phyloP scores from a whole-genome alignment of 495 filamentous ascomycete genomes.

The Aspergillus olivimuriae region DNA sequence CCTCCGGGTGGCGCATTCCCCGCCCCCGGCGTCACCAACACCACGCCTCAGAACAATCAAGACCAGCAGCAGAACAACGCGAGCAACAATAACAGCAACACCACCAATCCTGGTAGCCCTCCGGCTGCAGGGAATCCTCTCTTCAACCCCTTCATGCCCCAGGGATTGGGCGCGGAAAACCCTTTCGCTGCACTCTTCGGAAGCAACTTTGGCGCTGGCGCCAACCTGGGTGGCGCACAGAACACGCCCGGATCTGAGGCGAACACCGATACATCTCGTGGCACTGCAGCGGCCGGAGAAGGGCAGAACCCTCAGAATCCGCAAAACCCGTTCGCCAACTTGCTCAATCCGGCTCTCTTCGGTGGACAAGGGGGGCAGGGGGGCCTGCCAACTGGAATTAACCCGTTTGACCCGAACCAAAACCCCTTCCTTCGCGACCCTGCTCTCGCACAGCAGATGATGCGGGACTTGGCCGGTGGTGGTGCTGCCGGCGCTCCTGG shows the following conservation, averaged over 20 bases:
- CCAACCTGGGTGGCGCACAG: too few relatives aligned
- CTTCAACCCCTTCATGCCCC: conserved; percentile 35
- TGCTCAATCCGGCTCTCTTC: conserved; percentile 42
- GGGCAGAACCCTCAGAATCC: conserved; percentile 24
- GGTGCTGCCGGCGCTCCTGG: conserved; percentile 25
- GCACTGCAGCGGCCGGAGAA: conserved; percentile 20
- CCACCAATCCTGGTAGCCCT: conserved; percentile 6
- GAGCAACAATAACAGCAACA: background rate
- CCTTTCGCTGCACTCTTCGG: conserved; percentile 70
- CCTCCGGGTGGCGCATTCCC: too few relatives aligned
- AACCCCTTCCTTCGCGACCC: conserved; percentile 47
- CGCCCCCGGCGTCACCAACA: conserved; percentile 83
- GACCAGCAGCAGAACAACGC: conserved; percentile 32
- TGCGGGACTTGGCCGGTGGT: conserved; percentile 37
- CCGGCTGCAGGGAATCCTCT: conserved; percentile 13
- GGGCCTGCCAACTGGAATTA: conserved; percentile 25
- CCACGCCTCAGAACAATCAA: conserved; percentile 41
- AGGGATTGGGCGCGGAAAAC: conserved; percentile 49
- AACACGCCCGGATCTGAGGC: too few relatives aligned
- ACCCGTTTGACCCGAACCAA: conserved; percentile 42
- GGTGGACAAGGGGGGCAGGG: conserved; percentile 21
- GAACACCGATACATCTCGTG: too few relatives aligned
- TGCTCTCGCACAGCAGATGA: conserved; percentile 38
- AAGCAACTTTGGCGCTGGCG: too few relatives aligned
- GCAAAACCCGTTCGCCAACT: conserved; percentile 49